phyloP scores from a whole-genome alignment of 495 filamentous ascomycete species.

The Penicillium canescens region DNA sequence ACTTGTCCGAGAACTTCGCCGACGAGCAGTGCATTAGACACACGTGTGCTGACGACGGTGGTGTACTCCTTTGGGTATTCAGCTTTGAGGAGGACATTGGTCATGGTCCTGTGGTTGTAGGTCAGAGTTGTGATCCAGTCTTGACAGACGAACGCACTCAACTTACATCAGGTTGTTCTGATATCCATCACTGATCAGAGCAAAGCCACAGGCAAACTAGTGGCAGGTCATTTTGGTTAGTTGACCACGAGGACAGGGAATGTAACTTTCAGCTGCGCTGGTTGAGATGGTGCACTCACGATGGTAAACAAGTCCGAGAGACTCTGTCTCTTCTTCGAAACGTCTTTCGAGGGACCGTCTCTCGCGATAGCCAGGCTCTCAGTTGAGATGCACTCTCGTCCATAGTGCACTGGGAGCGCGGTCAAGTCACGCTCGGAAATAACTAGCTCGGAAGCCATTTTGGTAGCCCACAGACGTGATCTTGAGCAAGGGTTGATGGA shows the following conservation, averaged over 20 bases:
- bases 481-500: neutral
- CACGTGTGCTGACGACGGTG: constrained; percentile 42
- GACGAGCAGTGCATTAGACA: constrained; percentile 55
- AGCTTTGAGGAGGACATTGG: constrained; percentile 49
- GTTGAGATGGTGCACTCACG: constrained; percentile 18
- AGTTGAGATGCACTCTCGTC: too few species aligned
- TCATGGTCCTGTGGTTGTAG: constrained; percentile 42
- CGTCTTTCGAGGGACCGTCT: constrained; percentile 21
- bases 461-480: neutral
- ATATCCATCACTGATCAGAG: constrained; percentile 55
- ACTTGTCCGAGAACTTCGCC: constrained; percentile 55
- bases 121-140: neutral
- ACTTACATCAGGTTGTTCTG: constrained; percentile 52
- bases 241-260: neutral
- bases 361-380: too few species aligned
- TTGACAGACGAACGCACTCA: neutral
- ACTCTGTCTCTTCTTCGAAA: constrained; percentile 37
- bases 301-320: constrained; percentile 50
- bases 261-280: neutral
- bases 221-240: neutral
- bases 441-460: neutral
- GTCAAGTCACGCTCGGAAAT: neutral
- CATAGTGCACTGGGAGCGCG: neutral
- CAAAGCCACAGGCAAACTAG: constrained; percentile 48
- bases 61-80: constrained; percentile 50